phyloP scores from a whole-genome alignment of 306 rosid genomes.

The Luffa acutangula region DNA sequence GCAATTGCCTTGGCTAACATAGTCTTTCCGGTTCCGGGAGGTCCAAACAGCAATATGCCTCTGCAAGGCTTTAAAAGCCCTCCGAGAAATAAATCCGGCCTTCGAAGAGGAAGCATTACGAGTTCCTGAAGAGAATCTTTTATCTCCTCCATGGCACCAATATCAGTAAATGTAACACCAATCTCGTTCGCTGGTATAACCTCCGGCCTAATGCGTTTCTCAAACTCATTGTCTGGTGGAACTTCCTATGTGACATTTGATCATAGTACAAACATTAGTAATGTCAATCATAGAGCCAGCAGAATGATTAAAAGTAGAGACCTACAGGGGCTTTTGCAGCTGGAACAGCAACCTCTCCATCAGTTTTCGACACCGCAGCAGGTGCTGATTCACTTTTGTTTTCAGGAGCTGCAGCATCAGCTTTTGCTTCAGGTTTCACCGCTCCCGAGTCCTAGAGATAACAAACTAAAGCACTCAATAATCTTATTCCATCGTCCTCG shows the following conservation, averaged over 20 bases:
- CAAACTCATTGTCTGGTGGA: constrained; percentile 83
- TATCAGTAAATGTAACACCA: constrained; percentile 65
- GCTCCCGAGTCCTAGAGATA: constrained; percentile 27
- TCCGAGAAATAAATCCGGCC: constrained; percentile 93
- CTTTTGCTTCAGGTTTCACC: constrained; percentile 41
- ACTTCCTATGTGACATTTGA: constrained; percentile 39
- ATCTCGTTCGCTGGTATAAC: constrained; percentile 84
- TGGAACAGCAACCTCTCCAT: constrained; percentile 30
- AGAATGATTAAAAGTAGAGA: not conserved
- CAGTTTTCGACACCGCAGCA: constrained; percentile 31
- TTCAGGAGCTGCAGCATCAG: constrained; percentile 28
- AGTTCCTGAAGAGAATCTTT: constrained; percentile 96
- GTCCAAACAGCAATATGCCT: constrained; percentile 85
- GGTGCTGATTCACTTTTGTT: constrained; percentile 30
- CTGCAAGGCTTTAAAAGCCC: constrained; percentile 93
- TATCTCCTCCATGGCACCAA: constrained; percentile 80
- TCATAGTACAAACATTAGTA: constrained; percentile 6
- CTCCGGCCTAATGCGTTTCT: constrained; percentile 90
- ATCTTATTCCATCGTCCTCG: not conserved
- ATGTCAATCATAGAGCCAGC: not conserved
- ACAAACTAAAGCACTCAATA: not conserved
- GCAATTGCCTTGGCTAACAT: constrained; percentile 99
- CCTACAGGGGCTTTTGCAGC: constrained; percentile 49
- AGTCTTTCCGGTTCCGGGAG: constrained; percentile 98
- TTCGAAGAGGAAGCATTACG: constrained; percentile 88